Conservation (phyloP, 345 rosid genomes). For the Rhizophora mangle region DNA sequence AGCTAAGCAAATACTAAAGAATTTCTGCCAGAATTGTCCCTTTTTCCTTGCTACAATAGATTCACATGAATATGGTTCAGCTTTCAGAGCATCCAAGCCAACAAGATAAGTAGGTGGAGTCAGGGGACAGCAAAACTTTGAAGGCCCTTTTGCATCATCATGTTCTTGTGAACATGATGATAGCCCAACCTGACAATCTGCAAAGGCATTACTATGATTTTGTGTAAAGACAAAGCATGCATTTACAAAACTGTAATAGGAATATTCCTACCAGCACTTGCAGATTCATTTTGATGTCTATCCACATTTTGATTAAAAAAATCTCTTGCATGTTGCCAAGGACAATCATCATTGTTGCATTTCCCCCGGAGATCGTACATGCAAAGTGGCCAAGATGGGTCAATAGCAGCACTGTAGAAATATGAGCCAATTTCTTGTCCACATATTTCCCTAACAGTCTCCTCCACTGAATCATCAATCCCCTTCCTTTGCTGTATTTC, state of each 20-base stretch:
- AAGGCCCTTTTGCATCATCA: slow-evolving; percentile 24
- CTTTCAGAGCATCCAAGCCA: slow-evolving; percentile 67
- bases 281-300: slow-evolving; percentile 35
- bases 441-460: slow-evolving; percentile 18
- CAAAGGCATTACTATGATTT: slow-evolving; percentile 24
- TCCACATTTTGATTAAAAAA: slow-evolving; percentile 33
- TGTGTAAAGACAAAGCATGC: slow-evolving; percentile 11
- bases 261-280: slow-evolving; percentile 37
- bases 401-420: slow-evolving; percentile 47
- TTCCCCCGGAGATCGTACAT: slow-evolving; percentile 92
- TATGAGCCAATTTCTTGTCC: slow-evolving; percentile 46
- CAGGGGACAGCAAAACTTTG: slow-evolving; percentile 32
- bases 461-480: slow-evolving; percentile 27
- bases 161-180: slow-evolving; percentile 26
- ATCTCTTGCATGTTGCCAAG: slow-evolving; percentile 84
- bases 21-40: slow-evolving; percentile 66
- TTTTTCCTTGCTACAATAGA: slow-evolving; percentile 49
- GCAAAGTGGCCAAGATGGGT: slow-evolving; percentile 86
- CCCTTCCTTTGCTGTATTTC: slow-evolving; percentile 26
- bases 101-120: slow-evolving; percentile 69
- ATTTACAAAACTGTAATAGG: slow-evolving; percentile 7
- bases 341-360: slow-evolving; percentile 90
- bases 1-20: slow-evolving; percentile 63
- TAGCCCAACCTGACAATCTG: slow-evolving; percentile 51
- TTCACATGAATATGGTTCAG: slow-evolving; percentile 41